phyloP scores from a whole-genome alignment of 257 asterid genomes.

The Anisodus acutangulus region DNA sequence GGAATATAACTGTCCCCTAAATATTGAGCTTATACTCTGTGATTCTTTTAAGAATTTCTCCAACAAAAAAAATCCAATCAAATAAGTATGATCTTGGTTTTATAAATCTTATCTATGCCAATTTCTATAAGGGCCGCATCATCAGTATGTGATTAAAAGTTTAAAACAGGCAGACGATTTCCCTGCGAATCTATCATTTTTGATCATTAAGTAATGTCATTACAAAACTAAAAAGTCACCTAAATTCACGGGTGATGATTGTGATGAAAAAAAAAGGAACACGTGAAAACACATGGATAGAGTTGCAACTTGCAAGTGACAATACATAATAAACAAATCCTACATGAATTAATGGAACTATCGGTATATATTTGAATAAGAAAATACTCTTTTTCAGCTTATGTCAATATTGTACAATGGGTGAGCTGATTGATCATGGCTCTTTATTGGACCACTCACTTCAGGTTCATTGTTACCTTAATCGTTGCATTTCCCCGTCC shows the following conservation, averaged over 20 bases:
- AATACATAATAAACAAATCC: neutral
- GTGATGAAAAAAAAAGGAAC: conserved; percentile 34
- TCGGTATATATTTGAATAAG: conserved; percentile 5
- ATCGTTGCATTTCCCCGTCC: conserved; percentile 60
- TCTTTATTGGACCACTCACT: conserved; percentile 64
- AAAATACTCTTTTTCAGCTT: neutral
- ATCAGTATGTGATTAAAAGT: too few species aligned
- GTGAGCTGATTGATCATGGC: conserved; percentile 44
- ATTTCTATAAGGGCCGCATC: too few species aligned
- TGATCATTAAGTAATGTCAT: neutral
- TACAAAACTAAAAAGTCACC: neutral
- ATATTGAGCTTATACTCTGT: too few species aligned
- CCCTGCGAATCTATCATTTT: too few species aligned
- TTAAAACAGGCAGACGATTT: too few species aligned
- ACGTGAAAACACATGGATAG: conserved; percentile 19
- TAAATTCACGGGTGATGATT: conserved; percentile 41
- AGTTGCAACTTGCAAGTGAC: conserved; percentile 19
- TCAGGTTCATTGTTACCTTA: conserved; percentile 52
- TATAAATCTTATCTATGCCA: too few species aligned
- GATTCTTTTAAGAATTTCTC: too few species aligned
- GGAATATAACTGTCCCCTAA: too few species aligned
- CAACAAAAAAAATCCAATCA: too few species aligned
- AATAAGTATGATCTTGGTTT: too few species aligned
- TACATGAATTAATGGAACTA: conserved; percentile 12
- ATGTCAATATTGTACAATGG: neutral